Base-by-base conservation (phyloP, 495 filamentous ascomycete species). In the Halenospora varia region DNA sequence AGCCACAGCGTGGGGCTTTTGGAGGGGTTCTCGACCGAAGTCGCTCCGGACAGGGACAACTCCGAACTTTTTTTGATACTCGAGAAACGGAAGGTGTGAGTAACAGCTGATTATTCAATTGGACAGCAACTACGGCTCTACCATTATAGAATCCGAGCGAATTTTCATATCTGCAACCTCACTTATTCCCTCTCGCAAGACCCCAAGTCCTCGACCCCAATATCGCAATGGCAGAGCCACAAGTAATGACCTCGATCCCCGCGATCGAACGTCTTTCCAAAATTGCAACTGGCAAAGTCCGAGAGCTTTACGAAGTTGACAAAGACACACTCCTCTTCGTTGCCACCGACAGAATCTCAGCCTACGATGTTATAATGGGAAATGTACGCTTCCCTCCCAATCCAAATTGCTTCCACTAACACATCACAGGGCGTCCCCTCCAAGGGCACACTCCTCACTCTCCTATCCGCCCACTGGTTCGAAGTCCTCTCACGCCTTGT, bases 271-370 rank as follows among this genome's bases (percentile, higher is more conserved):
- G 62, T 22, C 67, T 75, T 44, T 60, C 60, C 23, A 71, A 73
- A 62, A 62, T 75, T 50, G 68, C 73, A 10, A 63, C 68, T 61
- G 74, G 90, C 56, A 96, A 96, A 74, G 90, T 96, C 41, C 82
- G 91, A 60, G 88, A 92, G 64, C 72, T 97, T 19, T 97, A 90
- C 66, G 78, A 83, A 54, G 71, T 95, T 53, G 84, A 91, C 69
- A 75, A 85, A 20, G 74, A 83, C 53, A 89, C 87, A 1, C 80
- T 97, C 6, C 86, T 96, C 41, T 95, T 98, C 71, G 84, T 95
- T 41, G 86, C 94, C 17, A 88, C 87, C 19, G 93, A 98, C 71
- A 87, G 93, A 60, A 95, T 97, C 73, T 96, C 89, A 53, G 93
- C 93, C 51, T 96, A 89, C 76, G 93, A 97, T 80, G 89, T 96